Conservation (phyloP, 805 yeast species). For the Monosporozyma servazzii region DNA sequence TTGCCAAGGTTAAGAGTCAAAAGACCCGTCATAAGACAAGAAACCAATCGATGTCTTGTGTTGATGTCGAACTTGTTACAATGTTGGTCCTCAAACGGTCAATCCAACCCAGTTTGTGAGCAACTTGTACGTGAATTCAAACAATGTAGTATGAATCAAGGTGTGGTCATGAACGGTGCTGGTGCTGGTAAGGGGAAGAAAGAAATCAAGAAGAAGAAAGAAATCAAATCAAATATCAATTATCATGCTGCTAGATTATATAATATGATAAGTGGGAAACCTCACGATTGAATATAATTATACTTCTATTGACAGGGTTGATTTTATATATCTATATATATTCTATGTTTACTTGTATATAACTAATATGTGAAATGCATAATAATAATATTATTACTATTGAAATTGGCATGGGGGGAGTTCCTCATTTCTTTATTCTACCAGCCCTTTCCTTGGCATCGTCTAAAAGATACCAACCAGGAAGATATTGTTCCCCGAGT, state of each 20-base stretch:
- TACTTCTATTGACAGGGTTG: neutral
- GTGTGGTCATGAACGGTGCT: conserved; percentile 2
- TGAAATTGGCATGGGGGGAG: neutral
- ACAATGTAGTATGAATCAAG: conserved; percentile 44
- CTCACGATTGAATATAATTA: conserved; percentile 23
- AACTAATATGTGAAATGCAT: neutral
- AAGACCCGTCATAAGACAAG: conserved; percentile 47
- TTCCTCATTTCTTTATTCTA: conserved; percentile 12
- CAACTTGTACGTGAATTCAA: conserved; percentile 61
- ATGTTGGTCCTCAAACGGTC: conserved; percentile 96
- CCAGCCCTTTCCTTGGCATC: conserved; percentile 28
- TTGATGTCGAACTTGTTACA: conserved; percentile 76
- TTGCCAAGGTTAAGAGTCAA: conserved; percentile 65
- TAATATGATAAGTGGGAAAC: conserved; percentile 41
- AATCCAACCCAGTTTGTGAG: conserved; percentile 61
- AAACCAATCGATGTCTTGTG: conserved; percentile 66
- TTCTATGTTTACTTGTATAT: neutral
- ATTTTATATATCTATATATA: neutral
- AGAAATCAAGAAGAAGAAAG: neutral
- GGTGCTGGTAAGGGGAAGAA: conserved; percentile 13
- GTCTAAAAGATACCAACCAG: conserved; percentile 29
- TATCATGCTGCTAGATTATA: conserved; percentile 46
- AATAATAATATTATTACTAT: neutral
- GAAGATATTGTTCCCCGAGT: conserved; percentile 9
- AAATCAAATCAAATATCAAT: conserved; percentile 32